Evolutionary conservation across 2,329 filamentous ascomycete genomes (phyloP).

Genomic region (Monosporascus sp.): DNA sequence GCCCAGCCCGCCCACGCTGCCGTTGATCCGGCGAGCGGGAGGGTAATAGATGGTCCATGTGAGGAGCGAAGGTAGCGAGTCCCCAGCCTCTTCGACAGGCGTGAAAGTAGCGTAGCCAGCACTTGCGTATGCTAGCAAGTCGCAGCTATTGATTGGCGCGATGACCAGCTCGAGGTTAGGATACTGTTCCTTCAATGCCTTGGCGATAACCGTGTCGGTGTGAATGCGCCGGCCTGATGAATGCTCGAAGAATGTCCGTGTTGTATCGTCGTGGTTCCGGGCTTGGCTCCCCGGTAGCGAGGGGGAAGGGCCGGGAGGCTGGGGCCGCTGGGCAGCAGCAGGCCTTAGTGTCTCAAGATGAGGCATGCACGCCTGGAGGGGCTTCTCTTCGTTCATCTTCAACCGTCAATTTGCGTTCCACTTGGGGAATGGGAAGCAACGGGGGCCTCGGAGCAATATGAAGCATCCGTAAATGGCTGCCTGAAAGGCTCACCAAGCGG

Average conservation of each 20-base stretch:
- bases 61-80: constrained; percentile 30
- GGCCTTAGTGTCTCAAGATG: background rate
- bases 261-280: constrained; percentile 9
- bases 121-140: constrained; percentile 38
- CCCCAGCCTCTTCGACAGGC: constrained; percentile 21
- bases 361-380: background rate
- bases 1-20: constrained; percentile 29
- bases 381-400: background rate
- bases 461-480: background rate
- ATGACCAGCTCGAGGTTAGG: constrained; percentile 37
- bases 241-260: constrained; percentile 34
- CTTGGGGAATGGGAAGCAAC: background rate
- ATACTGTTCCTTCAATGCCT: constrained; percentile 36
- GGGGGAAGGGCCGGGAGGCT: too few relatives aligned
- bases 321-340: background rate
- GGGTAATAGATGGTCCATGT: constrained; percentile 35
- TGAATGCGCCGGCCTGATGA: constrained; percentile 34
- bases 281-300: too few relatives aligned
- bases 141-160: constrained; percentile 23
- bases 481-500: background rate
- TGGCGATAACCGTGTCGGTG: constrained; percentile 38
- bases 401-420: too few relatives aligned
- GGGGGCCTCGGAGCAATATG: background rate
- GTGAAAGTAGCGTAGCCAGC: constrained; percentile 33
- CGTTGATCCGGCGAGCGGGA: constrained; percentile 36